Percentiles rank a stretch among this genome's conserved stretches.
phyloP scores from a whole-genome alignment of 2,329 filamentous ascomycete genomes.

The Botrytis squamosa region DNA sequence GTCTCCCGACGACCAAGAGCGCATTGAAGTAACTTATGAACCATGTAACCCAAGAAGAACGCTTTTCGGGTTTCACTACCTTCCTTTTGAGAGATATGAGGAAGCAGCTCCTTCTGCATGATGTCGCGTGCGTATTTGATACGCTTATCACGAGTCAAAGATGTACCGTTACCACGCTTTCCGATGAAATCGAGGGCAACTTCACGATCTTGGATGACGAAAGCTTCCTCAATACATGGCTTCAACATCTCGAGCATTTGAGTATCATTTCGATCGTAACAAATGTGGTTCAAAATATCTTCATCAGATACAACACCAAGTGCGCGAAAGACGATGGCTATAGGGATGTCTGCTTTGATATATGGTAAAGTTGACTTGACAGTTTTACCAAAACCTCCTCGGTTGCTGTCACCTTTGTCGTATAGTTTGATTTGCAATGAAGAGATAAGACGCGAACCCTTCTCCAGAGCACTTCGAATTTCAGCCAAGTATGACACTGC shows the following conservation, averaged over 20 bases:
- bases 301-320: constrained; percentile 95
- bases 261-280: constrained; percentile 90
- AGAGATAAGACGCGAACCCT: constrained; percentile 91
- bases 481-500: constrained; percentile 92
- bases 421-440: constrained; percentile 89
- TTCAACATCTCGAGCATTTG: constrained; percentile 98
- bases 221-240: constrained; percentile 94
- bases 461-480: constrained; percentile 93
- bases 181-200: constrained; percentile 94
- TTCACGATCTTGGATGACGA: constrained; percentile 92
- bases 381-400: constrained; percentile 79
- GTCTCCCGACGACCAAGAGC: constrained; percentile 89
- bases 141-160: constrained; percentile 79
- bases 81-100: constrained; percentile 93
- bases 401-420: constrained; percentile 76
- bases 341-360: constrained; percentile 88
- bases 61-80: constrained; percentile 95
- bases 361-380: constrained; percentile 92
- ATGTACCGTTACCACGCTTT: constrained; percentile 77
- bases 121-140: constrained; percentile 91
- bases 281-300: constrained; percentile 97
- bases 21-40: constrained; percentile 91
- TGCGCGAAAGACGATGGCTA: constrained; percentile 93
- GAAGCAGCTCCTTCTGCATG: constrained; percentile 93
- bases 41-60: constrained; percentile 99